These are phyloP conservation scores for Stephania yunnanensis DNA, from an alignment of 164 flowering plant genomes.

Conservation along the genomic window DNA sequence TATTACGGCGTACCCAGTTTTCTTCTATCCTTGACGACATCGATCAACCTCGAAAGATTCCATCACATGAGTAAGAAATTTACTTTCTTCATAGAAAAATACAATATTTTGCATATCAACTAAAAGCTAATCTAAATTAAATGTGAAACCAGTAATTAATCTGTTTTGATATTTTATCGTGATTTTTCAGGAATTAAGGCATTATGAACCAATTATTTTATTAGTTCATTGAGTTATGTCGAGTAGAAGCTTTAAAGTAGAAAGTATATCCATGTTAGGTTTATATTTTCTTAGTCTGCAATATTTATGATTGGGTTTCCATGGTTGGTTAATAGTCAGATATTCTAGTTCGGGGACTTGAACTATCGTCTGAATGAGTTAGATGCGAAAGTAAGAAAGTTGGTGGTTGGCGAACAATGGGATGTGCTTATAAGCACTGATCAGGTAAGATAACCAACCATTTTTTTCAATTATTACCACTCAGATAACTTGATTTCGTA, in stretches of 20 bases:
- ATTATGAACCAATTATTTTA: neutral
- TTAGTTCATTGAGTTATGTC: neutral
- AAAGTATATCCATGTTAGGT: neutral
- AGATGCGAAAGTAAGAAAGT: slow-evolving; percentile 73
- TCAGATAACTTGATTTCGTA: neutral
- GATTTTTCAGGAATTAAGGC: neutral
- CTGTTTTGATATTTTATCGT: neutral
- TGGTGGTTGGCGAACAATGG: slow-evolving; percentile 65
- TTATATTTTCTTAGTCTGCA: no score
- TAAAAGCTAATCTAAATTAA: neutral
- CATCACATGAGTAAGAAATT: slow-evolving; percentile 78
- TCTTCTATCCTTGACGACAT: slow-evolving; percentile 43
- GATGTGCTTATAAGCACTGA: slow-evolving; percentile 64
- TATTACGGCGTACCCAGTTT: slow-evolving; percentile 71
- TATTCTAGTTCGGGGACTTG: slow-evolving; percentile 98
- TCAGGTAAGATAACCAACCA: slow-evolving; percentile 45
- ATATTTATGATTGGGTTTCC: slow-evolving; percentile 5
- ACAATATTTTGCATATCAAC: neutral
- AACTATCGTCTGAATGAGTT: slow-evolving; percentile 85
- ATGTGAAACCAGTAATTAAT: neutral
- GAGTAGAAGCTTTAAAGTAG: neutral
- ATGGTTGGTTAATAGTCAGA: slow-evolving; percentile 51
- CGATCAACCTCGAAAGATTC: slow-evolving; percentile 76
- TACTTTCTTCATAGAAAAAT: neutral
- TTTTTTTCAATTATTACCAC: neutral